A percentile compares a stretch with the other conserved stretches of the same genome.
Conservation (phyloP, 148 eudicot species). For the Fagopyrum homotropicum region DNA sequence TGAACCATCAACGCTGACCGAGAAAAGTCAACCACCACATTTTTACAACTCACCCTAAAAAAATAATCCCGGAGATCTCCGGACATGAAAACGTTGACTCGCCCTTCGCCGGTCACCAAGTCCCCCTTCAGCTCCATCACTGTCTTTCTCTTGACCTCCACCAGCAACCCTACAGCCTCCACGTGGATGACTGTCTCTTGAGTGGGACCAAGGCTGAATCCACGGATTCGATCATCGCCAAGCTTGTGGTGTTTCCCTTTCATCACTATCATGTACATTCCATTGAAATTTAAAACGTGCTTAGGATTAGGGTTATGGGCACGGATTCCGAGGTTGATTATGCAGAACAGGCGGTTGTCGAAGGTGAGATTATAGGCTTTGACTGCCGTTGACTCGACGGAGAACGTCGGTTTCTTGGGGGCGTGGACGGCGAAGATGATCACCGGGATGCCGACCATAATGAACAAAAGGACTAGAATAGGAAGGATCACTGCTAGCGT, state of each 20-base stretch:
- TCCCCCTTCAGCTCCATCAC: background rate
- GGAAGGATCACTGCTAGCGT: too few relatives aligned
- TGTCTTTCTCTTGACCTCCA: background rate
- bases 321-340: conserved; percentile 12
- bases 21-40: background rate
- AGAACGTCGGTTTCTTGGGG: conserved; percentile 12
- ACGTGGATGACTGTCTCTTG: background rate
- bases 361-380: conserved; percentile 19
- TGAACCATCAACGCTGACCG: background rate
- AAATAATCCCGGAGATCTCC: background rate
- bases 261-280: background rate
- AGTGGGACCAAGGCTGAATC: background rate
- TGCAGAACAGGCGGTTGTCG: conserved; percentile 17
- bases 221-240: background rate
- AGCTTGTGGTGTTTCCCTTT: conserved; percentile 1
- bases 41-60: background rate
- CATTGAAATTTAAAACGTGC: background rate
- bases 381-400: conserved; percentile 16
- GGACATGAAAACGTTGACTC: background rate
- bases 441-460: background rate
- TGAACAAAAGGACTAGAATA: too few relatives aligned
- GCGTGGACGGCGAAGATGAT: background rate
- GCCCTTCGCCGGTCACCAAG: background rate
- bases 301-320: conserved; percentile 15
- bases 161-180: background rate